Conservation (phyloP, 176 grass and related monocot genomes). For the Dactylis glomerata region DNA sequence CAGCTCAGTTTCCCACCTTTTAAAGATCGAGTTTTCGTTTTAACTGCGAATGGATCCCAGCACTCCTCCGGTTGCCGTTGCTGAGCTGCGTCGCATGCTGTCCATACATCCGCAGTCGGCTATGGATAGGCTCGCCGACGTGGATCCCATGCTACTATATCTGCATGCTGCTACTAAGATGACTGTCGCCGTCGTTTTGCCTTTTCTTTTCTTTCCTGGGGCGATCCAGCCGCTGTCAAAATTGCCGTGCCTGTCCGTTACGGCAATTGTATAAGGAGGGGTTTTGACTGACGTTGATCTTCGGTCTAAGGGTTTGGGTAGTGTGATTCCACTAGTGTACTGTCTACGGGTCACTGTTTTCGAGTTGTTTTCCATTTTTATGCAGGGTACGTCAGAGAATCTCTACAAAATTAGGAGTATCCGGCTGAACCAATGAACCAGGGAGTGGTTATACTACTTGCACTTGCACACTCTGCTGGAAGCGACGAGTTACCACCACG, state of each 20-base stretch:
- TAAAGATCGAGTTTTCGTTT: not conserved
- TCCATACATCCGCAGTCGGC: not conserved
- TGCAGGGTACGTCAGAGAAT: not conserved
- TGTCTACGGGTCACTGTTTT: not conserved
- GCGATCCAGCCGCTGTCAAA: not conserved
- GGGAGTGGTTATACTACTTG: not conserved
- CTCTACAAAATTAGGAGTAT: not conserved
- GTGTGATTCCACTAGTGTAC: not conserved
- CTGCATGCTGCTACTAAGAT: not conserved
- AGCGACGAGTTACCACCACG: not conserved
- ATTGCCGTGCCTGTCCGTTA: conserved; percentile 9
- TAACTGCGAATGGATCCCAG: not conserved
- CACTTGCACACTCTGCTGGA: not conserved
- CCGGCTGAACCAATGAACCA: not conserved
- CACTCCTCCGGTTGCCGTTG: not conserved
- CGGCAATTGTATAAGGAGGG: not conserved
- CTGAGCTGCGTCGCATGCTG: not conserved
- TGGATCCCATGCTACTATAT: conserved; percentile 1
- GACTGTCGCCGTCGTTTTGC: not conserved
- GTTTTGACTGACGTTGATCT: not conserved
- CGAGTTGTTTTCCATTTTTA: not conserved
- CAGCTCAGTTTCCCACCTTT: not conserved
- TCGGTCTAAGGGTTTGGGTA: not conserved
- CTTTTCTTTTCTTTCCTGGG: not conserved
- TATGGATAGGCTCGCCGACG: conserved; percentile 25